A percentile compares a stretch with the other conserved stretches of the same genome.
Evolutionary conservation across 2,329 filamentous ascomycete species (phyloP).

Genomic region (Fusarium coffeatum): DNA sequence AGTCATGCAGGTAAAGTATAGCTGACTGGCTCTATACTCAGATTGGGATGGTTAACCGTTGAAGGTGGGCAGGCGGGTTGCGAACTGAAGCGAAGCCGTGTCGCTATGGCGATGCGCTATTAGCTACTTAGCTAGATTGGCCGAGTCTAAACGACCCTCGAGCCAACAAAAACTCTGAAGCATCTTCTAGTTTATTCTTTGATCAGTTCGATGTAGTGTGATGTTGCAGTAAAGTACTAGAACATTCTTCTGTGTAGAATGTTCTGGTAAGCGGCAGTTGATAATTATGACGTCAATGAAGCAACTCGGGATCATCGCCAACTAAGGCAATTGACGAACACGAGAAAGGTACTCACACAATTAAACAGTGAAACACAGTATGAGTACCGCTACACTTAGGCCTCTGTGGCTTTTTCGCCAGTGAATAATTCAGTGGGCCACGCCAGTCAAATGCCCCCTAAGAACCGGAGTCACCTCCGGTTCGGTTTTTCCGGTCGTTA

Average conservation of each 20-base stretch:
- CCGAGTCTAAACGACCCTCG: not conserved
- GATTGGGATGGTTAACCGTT: not conserved
- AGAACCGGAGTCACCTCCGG: slow-evolving; percentile 2
- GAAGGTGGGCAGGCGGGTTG: too few relatives aligned
- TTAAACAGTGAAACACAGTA: slow-evolving; percentile 4
- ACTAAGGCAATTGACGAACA: not conserved
- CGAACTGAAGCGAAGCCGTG: not conserved
- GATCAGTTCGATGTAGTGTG: not conserved
- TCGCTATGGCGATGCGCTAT: not conserved
- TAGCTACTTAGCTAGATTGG: not conserved
- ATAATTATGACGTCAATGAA: slow-evolving; percentile 43
- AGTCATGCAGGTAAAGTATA: not conserved
- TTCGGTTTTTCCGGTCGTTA: not conserved
- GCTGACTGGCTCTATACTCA: not conserved
- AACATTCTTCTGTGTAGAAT: slow-evolving; percentile 6
- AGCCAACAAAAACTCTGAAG: not conserved
- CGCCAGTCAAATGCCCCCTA: not conserved
- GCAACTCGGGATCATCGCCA: slow-evolving; percentile 28
- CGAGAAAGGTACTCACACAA: not conserved
- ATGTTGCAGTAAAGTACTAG: not conserved
- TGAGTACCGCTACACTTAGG: not conserved
- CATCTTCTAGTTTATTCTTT: not conserved
- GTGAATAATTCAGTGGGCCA: not conserved
- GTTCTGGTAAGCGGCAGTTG: slow-evolving; percentile 11
- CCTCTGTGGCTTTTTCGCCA: not conserved